Base-by-base conservation (phyloP, 225 moss, liverwort and hornwort genomes). In the Straminergon stramineum region DNA sequence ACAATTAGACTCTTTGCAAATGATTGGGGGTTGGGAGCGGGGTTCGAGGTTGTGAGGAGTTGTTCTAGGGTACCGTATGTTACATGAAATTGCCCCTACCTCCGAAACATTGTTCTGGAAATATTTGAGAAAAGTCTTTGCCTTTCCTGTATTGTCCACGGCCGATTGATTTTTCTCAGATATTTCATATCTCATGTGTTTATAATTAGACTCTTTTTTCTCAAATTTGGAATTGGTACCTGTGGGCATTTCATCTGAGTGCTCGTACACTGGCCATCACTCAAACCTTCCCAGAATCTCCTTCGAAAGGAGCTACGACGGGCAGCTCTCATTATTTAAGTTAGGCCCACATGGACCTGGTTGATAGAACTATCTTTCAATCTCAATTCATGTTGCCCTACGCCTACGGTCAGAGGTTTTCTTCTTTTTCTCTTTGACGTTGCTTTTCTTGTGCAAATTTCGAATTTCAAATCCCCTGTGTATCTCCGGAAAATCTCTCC, bases 201-300 rank as follows among this genome's bases (percentile, higher is more conserved):
- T 3, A 11, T 0, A 17, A 58, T 11, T 15, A 43, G 5, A 3
- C 20, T 4, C 3, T 4, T 13, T 26, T 16, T 7, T 35, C 23
- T 65, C 65, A 52, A 51, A 34, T 32, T 66, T 26, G 4, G 65
- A 65, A 34, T 51, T 17, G 52, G 35, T 26, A 23, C 51, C 10
- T 65, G 32, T 35, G 52, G 51, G 83, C 26, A 35, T 83, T 35
- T 16, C 82, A 48, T 62, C 43, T 39, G 28, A 26, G 17, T 8
- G 43, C 61, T 48, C 32, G 15, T 12, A 30, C 28, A 34, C 55
- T 32, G 34, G 15, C 77, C 37, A 43, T 16, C 60, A 31, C 62
- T 63, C 62, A 45, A 62, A 45, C 34, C 61, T 63, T 32, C 32
- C 32, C 45, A 22, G 63, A 45, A 43, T 23, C 22, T 32, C 43